These are phyloP conservation scores for Syzygium oleosum DNA, from an alignment of 345 rosid genomes.

Conservation along the genomic window DNA sequence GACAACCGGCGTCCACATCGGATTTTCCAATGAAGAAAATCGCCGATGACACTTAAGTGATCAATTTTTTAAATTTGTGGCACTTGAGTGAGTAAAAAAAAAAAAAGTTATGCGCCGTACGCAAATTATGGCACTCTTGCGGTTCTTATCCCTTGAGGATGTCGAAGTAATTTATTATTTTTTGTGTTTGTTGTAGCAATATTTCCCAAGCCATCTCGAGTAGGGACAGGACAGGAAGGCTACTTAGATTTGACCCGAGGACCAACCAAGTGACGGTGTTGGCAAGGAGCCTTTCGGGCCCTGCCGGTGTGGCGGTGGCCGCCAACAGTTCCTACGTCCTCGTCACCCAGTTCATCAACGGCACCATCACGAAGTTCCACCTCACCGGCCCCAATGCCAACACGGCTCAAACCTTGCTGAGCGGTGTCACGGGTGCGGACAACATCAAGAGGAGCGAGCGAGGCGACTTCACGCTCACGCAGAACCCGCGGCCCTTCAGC, in stretches of 20 bases:
- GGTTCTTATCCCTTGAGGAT: not conserved
- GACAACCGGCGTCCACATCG: too few species aligned
- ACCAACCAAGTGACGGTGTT: not conserved
- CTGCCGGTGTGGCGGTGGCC: not conserved
- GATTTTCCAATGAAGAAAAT: too few species aligned
- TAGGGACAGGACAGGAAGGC: not conserved
- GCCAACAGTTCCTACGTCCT: not conserved
- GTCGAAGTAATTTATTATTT: not conserved
- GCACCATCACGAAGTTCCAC: not conserved
- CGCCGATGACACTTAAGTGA: too few species aligned
- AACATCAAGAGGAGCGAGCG: not conserved
- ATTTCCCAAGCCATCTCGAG: not conserved
- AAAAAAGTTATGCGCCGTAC: too few species aligned
- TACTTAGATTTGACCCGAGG: not conserved
- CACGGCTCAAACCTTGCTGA: not conserved
- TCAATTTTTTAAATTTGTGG: too few species aligned
- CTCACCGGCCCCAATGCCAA: not conserved
- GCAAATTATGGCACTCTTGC: too few species aligned
- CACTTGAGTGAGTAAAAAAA: too few species aligned
- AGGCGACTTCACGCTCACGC: not conserved
- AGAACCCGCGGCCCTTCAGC: not conserved
- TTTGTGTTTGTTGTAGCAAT: not conserved
- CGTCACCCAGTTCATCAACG: not conserved
- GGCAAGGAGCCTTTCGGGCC: not conserved
- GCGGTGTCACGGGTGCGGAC: not conserved